Percentiles rank a stretch among this genome's conserved stretches.
Evolutionary conservation across 352 stramenopile species (phyloP).

Genomic region (Pythium apleroticum): DNA sequence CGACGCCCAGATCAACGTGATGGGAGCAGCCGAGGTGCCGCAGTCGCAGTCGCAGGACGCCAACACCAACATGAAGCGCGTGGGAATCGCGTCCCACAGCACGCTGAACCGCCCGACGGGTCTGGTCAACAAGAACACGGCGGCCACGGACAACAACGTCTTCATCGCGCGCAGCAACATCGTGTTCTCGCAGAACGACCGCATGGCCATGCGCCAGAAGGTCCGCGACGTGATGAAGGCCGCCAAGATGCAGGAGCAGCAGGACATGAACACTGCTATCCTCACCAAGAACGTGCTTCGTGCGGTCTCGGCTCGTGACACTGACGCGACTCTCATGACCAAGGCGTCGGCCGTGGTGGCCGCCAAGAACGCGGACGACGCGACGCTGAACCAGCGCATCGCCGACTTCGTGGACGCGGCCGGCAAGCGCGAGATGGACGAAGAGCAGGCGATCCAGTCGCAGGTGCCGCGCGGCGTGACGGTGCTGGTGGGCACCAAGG

Average conservation of each 20-base stretch:
- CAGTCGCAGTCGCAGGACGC: slow-evolving; percentile 5
- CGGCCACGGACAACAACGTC: slow-evolving; percentile 41
- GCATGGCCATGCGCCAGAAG: slow-evolving; percentile 27
- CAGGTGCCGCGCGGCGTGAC: not conserved
- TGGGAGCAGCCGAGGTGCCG: slow-evolving; percentile 9
- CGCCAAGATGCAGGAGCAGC: not conserved
- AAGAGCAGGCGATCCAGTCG: not conserved
- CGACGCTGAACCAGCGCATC: slow-evolving; percentile 1
- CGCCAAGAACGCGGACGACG: slow-evolving; percentile 22
- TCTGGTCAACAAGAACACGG: slow-evolving; percentile 44
- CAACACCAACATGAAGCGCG: not conserved
- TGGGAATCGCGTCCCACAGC: slow-evolving; percentile 24
- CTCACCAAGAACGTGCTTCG: slow-evolving; percentile 22
- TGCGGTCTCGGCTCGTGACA: slow-evolving; percentile 24
- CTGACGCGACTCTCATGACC: slow-evolving; percentile 31
- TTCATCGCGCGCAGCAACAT: slow-evolving; percentile 38
- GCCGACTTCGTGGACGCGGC: not conserved
- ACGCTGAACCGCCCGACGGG: slow-evolving; percentile 30
- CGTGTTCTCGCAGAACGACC: slow-evolving; percentile 35
- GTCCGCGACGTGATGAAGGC: slow-evolving; percentile 15
- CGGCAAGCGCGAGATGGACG: not conserved
- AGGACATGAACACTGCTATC: slow-evolving; percentile 11
- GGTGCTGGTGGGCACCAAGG: slow-evolving; percentile 22
- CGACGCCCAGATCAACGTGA: slow-evolving; percentile 10
- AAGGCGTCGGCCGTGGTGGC: slow-evolving; percentile 33